phyloP scores from a whole-genome alignment of 495 filamentous ascomycete genomes.

The Chaetomidium leptoderma region DNA sequence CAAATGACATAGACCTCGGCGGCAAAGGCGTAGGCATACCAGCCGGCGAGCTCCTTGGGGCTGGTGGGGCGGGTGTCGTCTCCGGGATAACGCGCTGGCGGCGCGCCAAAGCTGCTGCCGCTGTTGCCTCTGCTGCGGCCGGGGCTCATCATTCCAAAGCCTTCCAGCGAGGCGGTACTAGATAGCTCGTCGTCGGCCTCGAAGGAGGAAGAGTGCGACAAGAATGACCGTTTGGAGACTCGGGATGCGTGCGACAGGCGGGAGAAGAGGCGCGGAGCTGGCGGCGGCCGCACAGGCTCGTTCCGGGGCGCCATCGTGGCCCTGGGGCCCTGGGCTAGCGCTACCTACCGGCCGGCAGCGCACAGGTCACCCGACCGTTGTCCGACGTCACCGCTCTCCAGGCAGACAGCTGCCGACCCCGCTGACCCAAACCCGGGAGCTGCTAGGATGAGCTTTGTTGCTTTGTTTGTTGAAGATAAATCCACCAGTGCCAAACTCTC shows the following conservation, averaged over 20 bases:
- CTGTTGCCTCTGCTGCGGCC: conserved; percentile 17
- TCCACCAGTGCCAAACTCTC: not conserved
- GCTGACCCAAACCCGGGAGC: not conserved
- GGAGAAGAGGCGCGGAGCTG: conserved; percentile 41
- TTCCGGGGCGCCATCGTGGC: conserved; percentile 36
- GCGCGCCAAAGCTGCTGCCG: conserved; percentile 12
- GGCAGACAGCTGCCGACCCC: not conserved
- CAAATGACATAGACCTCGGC: conserved; percentile 98
- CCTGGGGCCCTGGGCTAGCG: not conserved
- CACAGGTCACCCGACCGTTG: conserved; percentile 6
- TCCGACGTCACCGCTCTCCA: conserved; percentile 7
- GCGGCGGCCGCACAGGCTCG: conserved; percentile 34
- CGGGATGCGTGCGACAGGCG: conserved; percentile 43
- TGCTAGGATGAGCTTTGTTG: not conserved
- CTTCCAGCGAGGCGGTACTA: conserved; percentile 17
- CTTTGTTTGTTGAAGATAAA: not conserved
- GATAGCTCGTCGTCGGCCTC: conserved; percentile 63
- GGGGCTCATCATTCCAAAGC: conserved; percentile 27
- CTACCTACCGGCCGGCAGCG: conserved; percentile 3
- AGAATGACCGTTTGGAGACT: conserved; percentile 41
- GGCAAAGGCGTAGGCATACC: conserved; percentile 95
- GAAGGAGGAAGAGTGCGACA: conserved; percentile 49
- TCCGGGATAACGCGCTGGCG: conserved; percentile 55
- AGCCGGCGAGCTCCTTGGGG: conserved; percentile 79
- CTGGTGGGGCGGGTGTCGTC: conserved; percentile 89